phyloP scores from a whole-genome alignment of 2,329 filamentous ascomycete genomes.

The Aspergillus sp. region DNA sequence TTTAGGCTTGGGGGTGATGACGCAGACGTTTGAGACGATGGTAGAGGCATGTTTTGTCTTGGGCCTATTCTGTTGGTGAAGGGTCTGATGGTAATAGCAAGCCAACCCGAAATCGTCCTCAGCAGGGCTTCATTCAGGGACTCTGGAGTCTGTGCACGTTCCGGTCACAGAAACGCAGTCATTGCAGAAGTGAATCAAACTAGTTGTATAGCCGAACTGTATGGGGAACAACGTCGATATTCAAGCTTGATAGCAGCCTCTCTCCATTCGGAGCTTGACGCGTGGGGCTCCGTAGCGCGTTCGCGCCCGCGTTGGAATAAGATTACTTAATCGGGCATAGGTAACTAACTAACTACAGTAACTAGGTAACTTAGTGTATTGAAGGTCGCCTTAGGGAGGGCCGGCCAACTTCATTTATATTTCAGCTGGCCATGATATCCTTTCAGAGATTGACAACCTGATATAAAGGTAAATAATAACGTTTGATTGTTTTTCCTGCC shows the following conservation, averaged over 20 bases:
- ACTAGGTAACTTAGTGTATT: no score
- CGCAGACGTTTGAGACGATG: constrained; percentile 35
- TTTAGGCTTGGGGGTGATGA: constrained; percentile 35
- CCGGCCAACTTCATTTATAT: no score
- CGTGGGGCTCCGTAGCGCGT: constrained; percentile 27
- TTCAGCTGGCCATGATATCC: no score
- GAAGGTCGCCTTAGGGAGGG: no score
- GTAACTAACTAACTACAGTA: no score
- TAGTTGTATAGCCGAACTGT: not conserved
- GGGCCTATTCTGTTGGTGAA: not conserved
- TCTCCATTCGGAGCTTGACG: constrained; percentile 29
- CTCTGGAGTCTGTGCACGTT: not conserved
- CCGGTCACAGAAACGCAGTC: not conserved
- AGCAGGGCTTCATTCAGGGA: not conserved
- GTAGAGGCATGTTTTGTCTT: constrained; percentile 30
- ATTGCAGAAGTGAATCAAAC: not conserved
- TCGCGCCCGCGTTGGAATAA: constrained; percentile 8
- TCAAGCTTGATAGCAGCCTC: not conserved
- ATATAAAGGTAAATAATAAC: not conserved
- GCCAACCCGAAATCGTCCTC: not conserved
- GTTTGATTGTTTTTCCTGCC: not conserved
- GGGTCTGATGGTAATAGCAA: not conserved
- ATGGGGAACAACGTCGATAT: not conserved
- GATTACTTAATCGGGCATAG: constrained; percentile 18
- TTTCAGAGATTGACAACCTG: no score